A percentile compares a stretch with the other conserved stretches of the same genome.
phyloP scores from a whole-genome alignment of 2,329 filamentous ascomycete species.

The Trichoderma atroviride region DNA sequence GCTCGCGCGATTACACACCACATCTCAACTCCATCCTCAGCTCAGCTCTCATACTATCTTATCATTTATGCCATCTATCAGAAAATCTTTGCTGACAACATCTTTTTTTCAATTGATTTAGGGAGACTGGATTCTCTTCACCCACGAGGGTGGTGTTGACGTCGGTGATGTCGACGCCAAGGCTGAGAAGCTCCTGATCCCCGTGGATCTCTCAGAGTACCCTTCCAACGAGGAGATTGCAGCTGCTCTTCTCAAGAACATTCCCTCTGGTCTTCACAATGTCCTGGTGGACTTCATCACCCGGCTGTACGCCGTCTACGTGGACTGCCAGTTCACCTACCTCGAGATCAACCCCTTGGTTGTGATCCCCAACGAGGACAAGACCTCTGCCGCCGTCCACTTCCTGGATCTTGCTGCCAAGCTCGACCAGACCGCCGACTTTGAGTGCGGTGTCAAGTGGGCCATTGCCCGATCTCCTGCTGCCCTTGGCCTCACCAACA shows the following conservation, averaged over 20 bases:
- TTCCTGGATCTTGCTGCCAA: conserved; percentile 99
- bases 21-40: not conserved
- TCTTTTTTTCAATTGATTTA: conserved; percentile 44
- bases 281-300: conserved; percentile 99
- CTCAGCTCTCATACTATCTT: not conserved
- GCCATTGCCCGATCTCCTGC: conserved; percentile 89
- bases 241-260: conserved; percentile 80
- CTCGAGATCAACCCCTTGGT: conserved; percentile 99
- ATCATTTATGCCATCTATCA: not conserved
- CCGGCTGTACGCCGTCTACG: conserved; percentile 96
- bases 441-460: conserved; percentile 99
- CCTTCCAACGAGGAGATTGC: conserved; percentile 96
- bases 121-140: conserved; percentile 99
- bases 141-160: conserved; percentile 98
- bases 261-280: conserved; percentile 93
- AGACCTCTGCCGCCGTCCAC: conserved; percentile 90
- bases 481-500: conserved; percentile 78
- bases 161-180: conserved; percentile 99
- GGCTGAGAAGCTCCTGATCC: conserved; percentile 97
- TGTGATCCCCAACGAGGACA: conserved; percentile 91
- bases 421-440: conserved; percentile 98
- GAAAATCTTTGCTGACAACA: conserved; percentile 30
- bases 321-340: conserved; percentile 99
- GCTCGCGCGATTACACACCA: conserved; percentile 21
- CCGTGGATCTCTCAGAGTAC: conserved; percentile 91